These are phyloP conservation scores for Trichoderma parareesei DNA, from an alignment of 495 filamentous ascomycete genomes.

Conservation along the genomic window DNA sequence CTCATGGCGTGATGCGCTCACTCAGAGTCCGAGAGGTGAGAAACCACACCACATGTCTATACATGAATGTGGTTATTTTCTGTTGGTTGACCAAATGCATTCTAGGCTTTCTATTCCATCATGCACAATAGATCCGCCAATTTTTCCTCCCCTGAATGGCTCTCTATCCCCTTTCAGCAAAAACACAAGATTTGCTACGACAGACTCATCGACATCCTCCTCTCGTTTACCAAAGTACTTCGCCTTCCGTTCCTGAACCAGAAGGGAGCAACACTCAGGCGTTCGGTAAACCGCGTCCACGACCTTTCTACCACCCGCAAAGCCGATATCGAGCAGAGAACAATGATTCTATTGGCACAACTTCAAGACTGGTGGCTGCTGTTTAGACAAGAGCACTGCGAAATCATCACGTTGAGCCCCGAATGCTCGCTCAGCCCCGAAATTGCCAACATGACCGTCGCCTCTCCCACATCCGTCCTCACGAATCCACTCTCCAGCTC, in stretches of 20 bases:
- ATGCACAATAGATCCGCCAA: not conserved
- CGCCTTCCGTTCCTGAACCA: not conserved
- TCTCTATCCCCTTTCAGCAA: not conserved
- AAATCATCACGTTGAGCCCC: not conserved
- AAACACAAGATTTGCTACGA: constrained; percentile 1
- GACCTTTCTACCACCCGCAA: not conserved
- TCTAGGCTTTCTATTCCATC: not conserved
- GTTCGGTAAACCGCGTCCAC: not conserved
- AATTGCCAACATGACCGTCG: not conserved
- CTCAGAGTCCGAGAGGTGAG: not conserved
- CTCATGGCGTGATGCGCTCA: not conserved
- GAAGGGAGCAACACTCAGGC: not conserved
- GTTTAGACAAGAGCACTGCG: not conserved
- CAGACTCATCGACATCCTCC: not conserved
- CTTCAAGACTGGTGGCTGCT: not conserved
- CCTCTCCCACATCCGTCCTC: not conserved
- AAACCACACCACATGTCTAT: no score
- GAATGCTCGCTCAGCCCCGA: not conserved
- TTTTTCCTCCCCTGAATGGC: not conserved
- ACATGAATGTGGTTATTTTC: not conserved
- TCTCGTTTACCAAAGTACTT: not conserved
- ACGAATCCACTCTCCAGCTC: not conserved
- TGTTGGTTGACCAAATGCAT: not conserved
- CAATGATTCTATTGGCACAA: not conserved
- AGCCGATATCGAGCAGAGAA: not conserved